Base-by-base conservation (phyloP, 805 yeast genomes). In the Alloascoidea africana region DNA sequence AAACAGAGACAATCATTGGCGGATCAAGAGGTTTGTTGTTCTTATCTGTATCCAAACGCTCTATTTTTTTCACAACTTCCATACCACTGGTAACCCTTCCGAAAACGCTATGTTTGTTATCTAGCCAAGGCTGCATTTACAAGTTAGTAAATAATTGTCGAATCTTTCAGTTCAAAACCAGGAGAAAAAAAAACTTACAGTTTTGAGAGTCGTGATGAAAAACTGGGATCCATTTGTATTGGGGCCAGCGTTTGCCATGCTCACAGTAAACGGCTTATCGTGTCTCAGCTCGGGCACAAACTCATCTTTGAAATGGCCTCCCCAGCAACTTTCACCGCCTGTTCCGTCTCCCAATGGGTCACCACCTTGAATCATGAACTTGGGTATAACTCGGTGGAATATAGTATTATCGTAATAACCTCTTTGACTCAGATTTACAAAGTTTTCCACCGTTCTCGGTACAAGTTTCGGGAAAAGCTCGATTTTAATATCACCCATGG, bases 161-260 rank as follows among this genome's bases (percentile, higher is more conserved):
- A 16, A 33, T 15, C 45, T n/a, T n/a, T n/a, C n/a, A n/a, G n/a
- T n/a, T n/a, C 39, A 5, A 46, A 51, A 3, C 38, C 41, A 3
- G 49, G 44, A 13, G 46, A 62, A 60, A 5, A 6, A 8, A 16
- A 17, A 35, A 60, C 64, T 62, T 38, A 69, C 66, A 16, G 76
- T 64, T 33, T 65, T 62, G 14, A 65, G 74, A 2, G 76, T 70
- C 33, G 77, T 71, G 42, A 71, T 70, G 53, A 71, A 71, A 42
- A 71, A 71, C 48, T 71, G 78, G 2, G 75, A 68, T 3, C 77
- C 77, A 47, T 72, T 72, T 27, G 76, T 70, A 46, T 61, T 62
- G 32, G 70, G 68, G 1, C 77, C 77, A 3, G 73, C 70, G 44
- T 71, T 71, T 37, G 76, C 77, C 78, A 72, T 72, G n/a, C 73